Evolutionary conservation across 495 filamentous ascomycete genomes (phyloP), one percentile per base, ranked within the genome.

Genomic region (Neurospora terricola): DNA sequence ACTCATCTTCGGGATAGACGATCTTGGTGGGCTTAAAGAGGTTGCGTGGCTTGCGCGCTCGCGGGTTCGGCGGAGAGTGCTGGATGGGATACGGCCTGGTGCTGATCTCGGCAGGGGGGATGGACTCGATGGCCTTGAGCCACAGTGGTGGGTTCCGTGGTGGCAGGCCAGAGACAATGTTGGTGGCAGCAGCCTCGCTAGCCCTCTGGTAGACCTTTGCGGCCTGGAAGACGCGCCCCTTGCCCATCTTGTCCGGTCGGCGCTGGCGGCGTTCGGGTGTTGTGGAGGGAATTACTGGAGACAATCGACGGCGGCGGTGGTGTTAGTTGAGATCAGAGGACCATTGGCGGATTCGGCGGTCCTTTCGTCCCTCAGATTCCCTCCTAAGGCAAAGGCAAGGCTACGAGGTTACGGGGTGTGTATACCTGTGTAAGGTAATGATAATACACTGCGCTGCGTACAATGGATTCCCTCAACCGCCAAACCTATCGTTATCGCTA

Each of bases 1-100:
- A 84, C 74, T 85, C 82, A 81, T 99, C 96, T 81, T 99, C 96
- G 68, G 93, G 92, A 80, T 94, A 96, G 71, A 85, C 85, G 70
- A 99, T 89, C 72, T 84, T 78, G 70, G 93, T 88, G 6, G 96
- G 96, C 77, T 90, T 87, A 83, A 93, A 98, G 77, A 97, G 79
- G 72, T 90, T 87, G 79, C 90, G 93, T 8, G 92, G 83, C 79
- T 90, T 84, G 72, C 83, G 84, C 30, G 82, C 84, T 75, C 84
- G 88, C 45, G 83, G 75, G 72, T 87, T 86, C 66, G 84, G 84
- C 38, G 78, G 76, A 62, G 84, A 81, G 74, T 91, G 86, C 75
- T 91, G 88, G 72, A 91, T 88, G 54, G 91, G 89, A 37, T 90
- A 83, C 21, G 92, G 86, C 73, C 89, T 88, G 70, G 88, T 87